Evolutionary conservation across 345 rosid genomes (phyloP).

Genomic region (Murraya koenigii): DNA sequence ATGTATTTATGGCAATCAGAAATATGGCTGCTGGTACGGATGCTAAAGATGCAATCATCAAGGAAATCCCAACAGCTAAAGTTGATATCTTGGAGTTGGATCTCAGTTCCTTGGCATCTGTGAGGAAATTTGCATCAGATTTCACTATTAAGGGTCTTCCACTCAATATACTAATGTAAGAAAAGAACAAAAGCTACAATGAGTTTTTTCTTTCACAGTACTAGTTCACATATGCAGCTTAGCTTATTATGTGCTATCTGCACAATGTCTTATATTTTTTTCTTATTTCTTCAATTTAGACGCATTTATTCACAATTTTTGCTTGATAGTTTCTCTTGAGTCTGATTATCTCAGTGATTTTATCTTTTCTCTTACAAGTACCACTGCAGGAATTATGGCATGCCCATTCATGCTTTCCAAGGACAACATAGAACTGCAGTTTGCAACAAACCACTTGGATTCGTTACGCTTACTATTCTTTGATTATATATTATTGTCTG

Average conservation of each 20-base stretch:
- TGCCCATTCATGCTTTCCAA: constrained; percentile 32
- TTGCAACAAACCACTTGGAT: constrained; percentile 39
- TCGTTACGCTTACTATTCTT: background rate
- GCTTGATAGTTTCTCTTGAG: background rate
- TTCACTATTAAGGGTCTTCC: constrained; percentile 39
- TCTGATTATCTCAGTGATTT: background rate
- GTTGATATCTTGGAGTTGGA: constrained; percentile 42
- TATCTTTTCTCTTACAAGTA: constrained; percentile 12
- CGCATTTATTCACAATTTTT: background rate
- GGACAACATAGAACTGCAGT: constrained; percentile 35
- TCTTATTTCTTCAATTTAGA: background rate
- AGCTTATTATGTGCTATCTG: background rate
- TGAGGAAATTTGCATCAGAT: constrained; percentile 45
- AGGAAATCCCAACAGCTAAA: constrained; percentile 34
- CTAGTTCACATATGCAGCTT: background rate
- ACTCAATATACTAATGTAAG: constrained; percentile 52
- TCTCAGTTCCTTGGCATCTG: constrained; percentile 34
- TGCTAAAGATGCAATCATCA: constrained; percentile 28
- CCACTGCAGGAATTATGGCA: constrained; percentile 37
- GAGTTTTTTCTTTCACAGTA: background rate
- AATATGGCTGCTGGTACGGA: constrained; percentile 29
- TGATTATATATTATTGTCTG: background rate
- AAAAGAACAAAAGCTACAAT: background rate
- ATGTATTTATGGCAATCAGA: constrained; percentile 40
- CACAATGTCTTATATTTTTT: background rate